These are phyloP conservation scores for Pythium diclinum DNA, from an alignment of 352 stramenopile species.

Conservation along the genomic window DNA sequence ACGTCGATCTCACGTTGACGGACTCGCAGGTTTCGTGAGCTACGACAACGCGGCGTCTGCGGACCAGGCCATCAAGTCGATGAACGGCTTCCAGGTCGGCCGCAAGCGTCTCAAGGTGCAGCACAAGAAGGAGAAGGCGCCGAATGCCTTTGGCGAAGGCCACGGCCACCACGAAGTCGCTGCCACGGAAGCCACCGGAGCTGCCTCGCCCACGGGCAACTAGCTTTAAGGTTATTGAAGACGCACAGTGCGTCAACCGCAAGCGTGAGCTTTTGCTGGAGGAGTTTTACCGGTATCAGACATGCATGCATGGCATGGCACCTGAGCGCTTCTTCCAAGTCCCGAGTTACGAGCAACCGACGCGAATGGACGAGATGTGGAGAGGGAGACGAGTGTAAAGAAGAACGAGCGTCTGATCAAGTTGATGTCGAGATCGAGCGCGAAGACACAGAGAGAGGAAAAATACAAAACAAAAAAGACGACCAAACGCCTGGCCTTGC, in stretches of 20 bases:
- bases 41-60: conserved; percentile 93
- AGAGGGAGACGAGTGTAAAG: background rate
- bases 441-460: background rate
- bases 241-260: background rate
- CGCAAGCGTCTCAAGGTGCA: conserved; percentile 97
- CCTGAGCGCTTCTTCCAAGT: background rate
- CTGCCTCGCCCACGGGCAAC: conserved; percentile 30
- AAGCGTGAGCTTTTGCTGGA: too few relatives aligned
- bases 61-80: conserved; percentile 91
- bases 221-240: conserved; percentile 25
- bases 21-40: conserved; percentile 93
- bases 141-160: conserved; percentile 60
- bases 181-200: conserved; percentile 39
- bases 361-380: background rate
- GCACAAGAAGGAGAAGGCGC: conserved; percentile 91
- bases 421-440: conserved; percentile 1
- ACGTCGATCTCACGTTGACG: background rate
- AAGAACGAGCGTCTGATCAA: background rate
- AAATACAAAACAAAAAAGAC: background rate
- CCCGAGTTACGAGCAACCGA: background rate
- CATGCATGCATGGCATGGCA: too few relatives aligned
- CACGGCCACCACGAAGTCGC: conserved; percentile 51
- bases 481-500: background rate
- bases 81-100: conserved; percentile 96
- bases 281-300: too few relatives aligned